Conservation (phyloP, 805 yeast species). For the Wickerhamiella galacta region DNA sequence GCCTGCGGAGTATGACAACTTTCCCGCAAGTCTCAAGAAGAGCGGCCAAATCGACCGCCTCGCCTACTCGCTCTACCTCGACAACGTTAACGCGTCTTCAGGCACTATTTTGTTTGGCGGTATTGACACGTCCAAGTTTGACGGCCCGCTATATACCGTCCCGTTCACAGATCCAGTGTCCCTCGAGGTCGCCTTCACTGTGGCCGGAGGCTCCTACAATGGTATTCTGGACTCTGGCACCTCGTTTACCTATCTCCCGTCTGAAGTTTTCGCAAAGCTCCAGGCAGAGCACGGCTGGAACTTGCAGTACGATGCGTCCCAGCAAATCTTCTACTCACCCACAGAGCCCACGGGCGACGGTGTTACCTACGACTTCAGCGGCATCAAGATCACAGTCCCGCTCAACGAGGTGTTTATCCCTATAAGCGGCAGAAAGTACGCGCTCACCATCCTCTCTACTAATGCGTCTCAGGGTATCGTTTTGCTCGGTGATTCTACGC, state of each 20-base stretch:
- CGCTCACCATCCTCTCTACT: slow-evolving; percentile 5
- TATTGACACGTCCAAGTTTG: slow-evolving; percentile 30
- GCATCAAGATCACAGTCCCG: slow-evolving; percentile 13
- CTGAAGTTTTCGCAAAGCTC: too few species aligned
- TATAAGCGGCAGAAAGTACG: background rate
- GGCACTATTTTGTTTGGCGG: slow-evolving; percentile 31
- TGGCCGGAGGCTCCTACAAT: background rate
- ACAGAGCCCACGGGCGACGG: too few species aligned
- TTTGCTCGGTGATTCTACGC: slow-evolving; percentile 49
- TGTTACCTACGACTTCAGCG: slow-evolving; percentile 11
- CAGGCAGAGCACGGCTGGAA: too few species aligned
- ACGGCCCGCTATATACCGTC: slow-evolving; percentile 26
- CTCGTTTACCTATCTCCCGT: slow-evolving; percentile 31
- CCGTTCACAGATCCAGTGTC: slow-evolving; percentile 13
- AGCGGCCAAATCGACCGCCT: slow-evolving; percentile 35
- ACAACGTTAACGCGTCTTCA: slow-evolving; percentile 20
- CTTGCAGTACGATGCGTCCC: too few species aligned
- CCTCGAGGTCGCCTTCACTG: background rate
- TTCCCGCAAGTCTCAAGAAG: slow-evolving; percentile 1
- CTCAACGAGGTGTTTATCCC: slow-evolving; percentile 15
- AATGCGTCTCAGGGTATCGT: slow-evolving; percentile 10
- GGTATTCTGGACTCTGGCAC: slow-evolving; percentile 36
- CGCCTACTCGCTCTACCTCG: slow-evolving; percentile 47
- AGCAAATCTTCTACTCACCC: too few species aligned
- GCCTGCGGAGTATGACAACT: slow-evolving; percentile 2